These are phyloP conservation scores for Westerdykella aurantiaca DNA, from an alignment of 2,329 filamentous ascomycete genomes.

Conservation along the genomic window DNA sequence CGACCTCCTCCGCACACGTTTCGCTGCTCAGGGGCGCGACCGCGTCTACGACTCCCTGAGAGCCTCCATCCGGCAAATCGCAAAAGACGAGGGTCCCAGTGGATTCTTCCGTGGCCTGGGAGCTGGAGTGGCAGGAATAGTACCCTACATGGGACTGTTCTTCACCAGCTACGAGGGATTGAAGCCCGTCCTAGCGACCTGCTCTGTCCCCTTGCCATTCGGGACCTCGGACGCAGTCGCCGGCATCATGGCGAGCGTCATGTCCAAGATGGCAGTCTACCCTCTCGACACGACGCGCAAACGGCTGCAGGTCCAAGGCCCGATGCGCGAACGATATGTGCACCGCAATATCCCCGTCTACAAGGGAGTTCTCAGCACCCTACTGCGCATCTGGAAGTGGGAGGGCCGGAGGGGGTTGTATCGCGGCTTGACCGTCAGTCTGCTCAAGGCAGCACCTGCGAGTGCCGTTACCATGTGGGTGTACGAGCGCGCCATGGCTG, in stretches of 20 bases:
- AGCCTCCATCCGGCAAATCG: conserved; percentile 66
- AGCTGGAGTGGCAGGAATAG: conserved; percentile 78
- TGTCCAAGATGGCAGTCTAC: conserved; percentile 86
- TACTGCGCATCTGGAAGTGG: conserved; percentile 60
- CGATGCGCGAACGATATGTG: conserved; percentile 70
- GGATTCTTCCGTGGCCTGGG: conserved; percentile 87
- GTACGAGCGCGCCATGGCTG: conserved; percentile 69
- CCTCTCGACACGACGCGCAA: conserved; percentile 90
- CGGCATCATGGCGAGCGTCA: conserved; percentile 70
- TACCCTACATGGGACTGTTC: conserved; percentile 96
- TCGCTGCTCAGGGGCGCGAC: conserved; percentile 84
- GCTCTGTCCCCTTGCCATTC: conserved; percentile 56
- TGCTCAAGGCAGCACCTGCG: conserved; percentile 90
- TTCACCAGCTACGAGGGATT: conserved; percentile 83
- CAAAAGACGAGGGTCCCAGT: conserved; percentile 62
- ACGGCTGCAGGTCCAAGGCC: conserved; percentile 90
- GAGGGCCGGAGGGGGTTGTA: conserved; percentile 82
- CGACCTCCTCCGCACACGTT: conserved; percentile 86
- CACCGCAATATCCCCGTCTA: conserved; percentile 88
- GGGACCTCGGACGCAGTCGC: conserved; percentile 79
- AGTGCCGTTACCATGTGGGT: conserved; percentile 94
- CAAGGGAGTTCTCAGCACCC: conserved; percentile 57
- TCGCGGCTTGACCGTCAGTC: conserved; percentile 76
- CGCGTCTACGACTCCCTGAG: conserved; percentile 71
- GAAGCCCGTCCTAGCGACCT: conserved; percentile 40